Percentiles rank a stretch among this genome's conserved stretches.
These are phyloP conservation scores for Erodium chrysanthum DNA, from an alignment of 441 rosid genomes.

Conservation along the genomic window DNA sequence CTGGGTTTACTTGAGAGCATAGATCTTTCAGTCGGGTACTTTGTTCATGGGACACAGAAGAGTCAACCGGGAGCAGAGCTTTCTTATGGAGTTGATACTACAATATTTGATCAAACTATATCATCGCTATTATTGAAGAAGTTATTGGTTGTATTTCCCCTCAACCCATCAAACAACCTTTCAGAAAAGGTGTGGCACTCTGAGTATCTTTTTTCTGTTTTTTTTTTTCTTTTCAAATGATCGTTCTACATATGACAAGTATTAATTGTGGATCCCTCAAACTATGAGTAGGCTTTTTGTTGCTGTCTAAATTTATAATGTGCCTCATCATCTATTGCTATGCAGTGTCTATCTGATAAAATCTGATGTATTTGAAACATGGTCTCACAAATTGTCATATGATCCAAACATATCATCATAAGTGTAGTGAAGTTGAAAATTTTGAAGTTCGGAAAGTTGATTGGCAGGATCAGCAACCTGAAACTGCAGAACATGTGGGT, in stretches of 20 bases:
- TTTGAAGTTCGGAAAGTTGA: neutral
- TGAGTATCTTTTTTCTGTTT: neutral
- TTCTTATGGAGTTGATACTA: slow-evolving; percentile 23
- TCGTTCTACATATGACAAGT: neutral
- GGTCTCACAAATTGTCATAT: neutral
- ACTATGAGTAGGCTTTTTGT: neutral
- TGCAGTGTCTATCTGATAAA: neutral
- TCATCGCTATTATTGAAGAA: slow-evolving; percentile 47
- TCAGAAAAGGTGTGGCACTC: slow-evolving; percentile 45
- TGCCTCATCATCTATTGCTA: neutral
- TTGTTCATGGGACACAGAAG: slow-evolving; percentile 28
- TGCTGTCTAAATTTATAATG: neutral
- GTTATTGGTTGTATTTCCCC: slow-evolving; percentile 50
- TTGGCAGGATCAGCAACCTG: neutral
- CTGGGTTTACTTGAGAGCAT: slow-evolving; percentile 52
- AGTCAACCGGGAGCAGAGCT: slow-evolving; percentile 20
- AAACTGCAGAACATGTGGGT: neutral
- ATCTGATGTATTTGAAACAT: neutral
- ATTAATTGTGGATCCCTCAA: neutral
- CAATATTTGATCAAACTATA: slow-evolving; percentile 35
- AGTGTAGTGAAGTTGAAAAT: neutral
- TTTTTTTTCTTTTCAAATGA: neutral
- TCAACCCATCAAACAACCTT: slow-evolving; percentile 39
- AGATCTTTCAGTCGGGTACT: slow-evolving; percentile 43
- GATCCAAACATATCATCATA: neutral